Evolutionary conservation across 352 stramenopile genomes (phyloP), one percentile per base, ranked within the genome.

Genomic region (Pythium aquatile): DNA sequence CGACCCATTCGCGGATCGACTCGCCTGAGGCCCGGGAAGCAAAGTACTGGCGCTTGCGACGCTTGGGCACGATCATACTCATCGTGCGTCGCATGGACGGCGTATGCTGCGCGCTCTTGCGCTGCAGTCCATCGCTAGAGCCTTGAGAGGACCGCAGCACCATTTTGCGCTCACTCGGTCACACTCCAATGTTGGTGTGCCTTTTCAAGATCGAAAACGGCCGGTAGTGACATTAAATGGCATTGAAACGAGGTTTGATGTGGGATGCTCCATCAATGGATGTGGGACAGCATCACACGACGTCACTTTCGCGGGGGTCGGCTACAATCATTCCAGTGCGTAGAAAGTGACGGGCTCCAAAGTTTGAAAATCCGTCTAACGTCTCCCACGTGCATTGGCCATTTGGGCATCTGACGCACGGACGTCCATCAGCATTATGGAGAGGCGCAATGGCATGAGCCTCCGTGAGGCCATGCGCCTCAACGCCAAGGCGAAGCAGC

Each of bases 1-100:
- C 81, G 51, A 89, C 71, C 79, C 80, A 93, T 47, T 88, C 77
- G 17, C 79, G 82, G 14, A 85, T 51, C 2, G 66, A 66, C 55
- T 93, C 85, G 14, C 72, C 83, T 1, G 68, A 64, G 28, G 72
- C 67, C 33, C 75, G 69, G 30, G 66, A 49, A 3, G 65, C 47
- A 49, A 81, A 77, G 61, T 77, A 78, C 42, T 78, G 53, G 48
- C 71, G 68, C 53, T 70, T 74, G 53, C 60, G 66, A 55, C 63
- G 71, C 60, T 73, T 78, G 55, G 71, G 59, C 1, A 64, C 64
- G 16, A 69, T 70, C 29, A 75, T 33, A 44, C 76, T 69, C 32
- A 85, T 68, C 58, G 75, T 59, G 17, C 68, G 77, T n/a, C 58
- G 47, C 47, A 65, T 65, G 2, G 65, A 71, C 44, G 42, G 58